phyloP scores from a whole-genome alignment of 2,329 filamentous ascomycete species.

The Catunica adiposa region DNA sequence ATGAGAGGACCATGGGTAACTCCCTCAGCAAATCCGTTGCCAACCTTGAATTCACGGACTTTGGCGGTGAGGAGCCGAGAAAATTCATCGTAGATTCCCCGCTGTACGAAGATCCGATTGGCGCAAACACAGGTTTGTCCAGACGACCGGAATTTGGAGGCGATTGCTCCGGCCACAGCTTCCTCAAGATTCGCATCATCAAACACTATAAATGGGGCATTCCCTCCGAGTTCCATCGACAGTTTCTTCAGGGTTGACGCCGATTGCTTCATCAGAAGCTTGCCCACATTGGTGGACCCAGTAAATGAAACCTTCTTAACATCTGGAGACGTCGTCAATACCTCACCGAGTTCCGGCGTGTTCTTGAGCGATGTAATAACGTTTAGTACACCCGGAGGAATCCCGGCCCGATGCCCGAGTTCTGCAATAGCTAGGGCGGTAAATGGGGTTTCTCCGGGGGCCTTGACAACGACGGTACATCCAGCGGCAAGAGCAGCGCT shows the following conservation, averaged over 20 bases:
- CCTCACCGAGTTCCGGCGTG: conserved; percentile 60
- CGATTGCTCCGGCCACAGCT: conserved; percentile 67
- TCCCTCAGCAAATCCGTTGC: conserved; percentile 52
- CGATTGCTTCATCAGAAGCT: conserved; percentile 76
- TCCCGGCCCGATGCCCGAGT: conserved; percentile 69
- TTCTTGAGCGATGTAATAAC: conserved; percentile 66
- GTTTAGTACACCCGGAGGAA: conserved; percentile 83
- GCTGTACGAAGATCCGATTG: conserved; percentile 68
- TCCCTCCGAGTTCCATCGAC: conserved; percentile 84
- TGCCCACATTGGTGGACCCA: conserved; percentile 54
- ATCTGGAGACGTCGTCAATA: conserved; percentile 51
- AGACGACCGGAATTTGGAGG: conserved; percentile 82
- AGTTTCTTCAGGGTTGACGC: conserved; percentile 66
- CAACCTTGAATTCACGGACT: conserved; percentile 59
- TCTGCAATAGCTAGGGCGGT: conserved; percentile 78
- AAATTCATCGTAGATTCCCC: conserved; percentile 62
- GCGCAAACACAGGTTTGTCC: conserved; percentile 93
- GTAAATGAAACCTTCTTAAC: conserved; percentile 92
- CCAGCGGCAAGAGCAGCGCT: conserved; percentile 75
- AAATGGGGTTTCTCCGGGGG: conserved; percentile 82
- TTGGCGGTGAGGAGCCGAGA: conserved; percentile 51
- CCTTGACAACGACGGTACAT: conserved; percentile 85
- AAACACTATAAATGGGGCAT: conserved; percentile 92
- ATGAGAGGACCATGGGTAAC: conserved; percentile 72
- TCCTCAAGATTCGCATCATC: conserved; percentile 80